Percentiles rank a stretch among this genome's conserved stretches.
Evolutionary conservation across 768 basidiomycete species (phyloP).

Genomic region (Jaapia argillacea): DNA sequence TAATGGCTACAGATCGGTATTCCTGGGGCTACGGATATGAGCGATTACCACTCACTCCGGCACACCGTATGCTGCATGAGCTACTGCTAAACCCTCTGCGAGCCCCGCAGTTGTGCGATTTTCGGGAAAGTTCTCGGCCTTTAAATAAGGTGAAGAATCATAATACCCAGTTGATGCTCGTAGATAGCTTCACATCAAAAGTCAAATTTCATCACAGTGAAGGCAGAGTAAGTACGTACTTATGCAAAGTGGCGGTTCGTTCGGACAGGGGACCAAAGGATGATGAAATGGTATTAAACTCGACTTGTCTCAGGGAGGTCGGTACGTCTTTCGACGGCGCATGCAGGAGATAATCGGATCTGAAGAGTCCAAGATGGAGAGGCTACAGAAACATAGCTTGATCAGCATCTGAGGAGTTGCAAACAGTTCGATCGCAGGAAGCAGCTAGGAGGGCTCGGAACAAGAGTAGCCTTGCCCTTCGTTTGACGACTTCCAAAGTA

Average conservation of each 20-base stretch:
- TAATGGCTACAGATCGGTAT: conserved; percentile 10
- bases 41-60: conserved; percentile 29
- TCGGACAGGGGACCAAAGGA: conserved; percentile 82
- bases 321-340: conserved; percentile 24
- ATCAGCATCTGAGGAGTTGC: not conserved
- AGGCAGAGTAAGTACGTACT: conserved; percentile 30
- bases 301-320: conserved; percentile 78
- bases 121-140: conserved; percentile 47
- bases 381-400: conserved; percentile 38
- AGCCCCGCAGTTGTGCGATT: conserved; percentile 68
- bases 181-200: conserved; percentile 45
- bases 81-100: conserved; percentile 67
- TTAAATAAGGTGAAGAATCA: conserved; percentile 41
- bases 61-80: conserved; percentile 64
- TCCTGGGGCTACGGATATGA: not conserved
- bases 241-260: conserved; percentile 59
- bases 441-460: not conserved
- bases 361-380: conserved; percentile 81
- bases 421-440: not conserved
- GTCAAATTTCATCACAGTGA: not conserved
- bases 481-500: too few relatives aligned
- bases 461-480: not conserved
- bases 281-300: conserved; percentile 94
- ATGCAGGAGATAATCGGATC: conserved; percentile 92
- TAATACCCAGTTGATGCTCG: conserved; percentile 58